Evolutionary conservation across 495 filamentous ascomycete species (phyloP).

Genomic region (Penicillium coprophilum): DNA sequence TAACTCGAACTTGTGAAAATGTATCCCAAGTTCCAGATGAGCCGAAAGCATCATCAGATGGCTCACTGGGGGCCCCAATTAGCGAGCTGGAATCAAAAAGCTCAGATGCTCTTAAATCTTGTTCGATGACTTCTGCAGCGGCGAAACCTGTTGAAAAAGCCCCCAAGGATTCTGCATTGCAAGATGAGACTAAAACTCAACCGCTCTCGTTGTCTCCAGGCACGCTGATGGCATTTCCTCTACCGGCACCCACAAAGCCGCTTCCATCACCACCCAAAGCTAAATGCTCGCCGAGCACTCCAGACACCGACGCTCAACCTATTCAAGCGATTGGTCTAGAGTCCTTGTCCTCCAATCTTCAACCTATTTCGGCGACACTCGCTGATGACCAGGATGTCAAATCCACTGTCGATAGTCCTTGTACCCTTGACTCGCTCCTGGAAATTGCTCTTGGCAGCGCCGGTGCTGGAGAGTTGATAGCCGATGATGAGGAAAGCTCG

Average conservation of each 20-base stretch:
- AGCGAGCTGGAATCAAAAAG: constrained; percentile 6
- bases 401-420: constrained; percentile 4
- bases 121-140: neutral
- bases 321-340: constrained; percentile 8
- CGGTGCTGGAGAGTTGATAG: constrained; percentile 11
- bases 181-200: constrained; percentile 20
- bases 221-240: constrained; percentile 40
- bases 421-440: constrained; percentile 9
- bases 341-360: constrained; percentile 7
- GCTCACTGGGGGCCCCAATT: neutral
- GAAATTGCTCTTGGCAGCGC: constrained; percentile 16
- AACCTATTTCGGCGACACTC: constrained; percentile 17
- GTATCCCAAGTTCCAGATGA: neutral
- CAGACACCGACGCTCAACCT: constrained; percentile 9
- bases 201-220: constrained; percentile 31
- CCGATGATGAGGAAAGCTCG: constrained; percentile 14
- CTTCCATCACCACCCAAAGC: constrained; percentile 36
- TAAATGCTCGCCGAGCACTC: constrained; percentile 5
- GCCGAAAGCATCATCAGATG: neutral
- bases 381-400: constrained; percentile 9
- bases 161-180: constrained; percentile 8
- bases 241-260: constrained; percentile 40
- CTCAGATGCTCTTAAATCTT: constrained; percentile 12
- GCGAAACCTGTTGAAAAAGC: constrained; percentile 2
- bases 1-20: neutral